Evolutionary conservation across 495 filamentous ascomycete genomes (phyloP).

Genomic region (Daldinia childiae): DNA sequence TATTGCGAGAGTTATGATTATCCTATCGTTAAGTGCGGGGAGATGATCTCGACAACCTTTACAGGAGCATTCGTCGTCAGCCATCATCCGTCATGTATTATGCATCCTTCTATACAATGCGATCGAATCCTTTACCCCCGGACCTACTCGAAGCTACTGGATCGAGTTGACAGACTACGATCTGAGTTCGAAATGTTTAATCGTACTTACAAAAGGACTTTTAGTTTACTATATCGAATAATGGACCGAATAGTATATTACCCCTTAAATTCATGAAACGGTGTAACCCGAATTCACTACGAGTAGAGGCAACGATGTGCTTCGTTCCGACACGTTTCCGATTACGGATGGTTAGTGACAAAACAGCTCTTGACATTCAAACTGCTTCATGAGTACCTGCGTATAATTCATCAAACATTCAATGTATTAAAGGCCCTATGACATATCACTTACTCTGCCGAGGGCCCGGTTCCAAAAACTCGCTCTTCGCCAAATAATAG

Average conservation of each 20-base stretch:
- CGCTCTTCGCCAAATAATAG: conserved; percentile 23
- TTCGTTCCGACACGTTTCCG: conserved; percentile 27
- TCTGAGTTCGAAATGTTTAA: conserved; percentile 14
- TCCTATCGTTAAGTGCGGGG: conserved; percentile 14
- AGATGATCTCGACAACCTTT: conserved; percentile 1
- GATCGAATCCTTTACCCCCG: conserved; percentile 36
- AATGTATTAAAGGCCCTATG: conserved; percentile 9
- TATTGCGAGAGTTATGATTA: conserved; percentile 5
- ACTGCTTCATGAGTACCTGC: conserved; percentile 19
- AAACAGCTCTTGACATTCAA: conserved; percentile 24
- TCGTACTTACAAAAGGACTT: neutral
- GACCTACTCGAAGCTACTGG: conserved; percentile 25
- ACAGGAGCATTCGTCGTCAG: neutral
- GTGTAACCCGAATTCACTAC: conserved; percentile 2
- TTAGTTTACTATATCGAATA: conserved; percentile 13
- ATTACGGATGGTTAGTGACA: conserved; percentile 21
- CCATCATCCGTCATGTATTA: conserved; percentile 6
- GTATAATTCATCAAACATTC: conserved; percentile 8
- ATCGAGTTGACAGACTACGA: conserved; percentile 21
- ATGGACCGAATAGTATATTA: conserved; percentile 16
- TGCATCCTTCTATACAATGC: conserved; percentile 29
- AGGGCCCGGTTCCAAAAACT: conserved; percentile 3
- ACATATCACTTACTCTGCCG: conserved; percentile 28
- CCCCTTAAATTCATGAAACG: conserved; percentile 27
- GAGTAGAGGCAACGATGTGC: conserved; percentile 1